Base-by-base conservation (phyloP, 768 basidiomycete species). In the Pleurotus cornucopiae region DNA sequence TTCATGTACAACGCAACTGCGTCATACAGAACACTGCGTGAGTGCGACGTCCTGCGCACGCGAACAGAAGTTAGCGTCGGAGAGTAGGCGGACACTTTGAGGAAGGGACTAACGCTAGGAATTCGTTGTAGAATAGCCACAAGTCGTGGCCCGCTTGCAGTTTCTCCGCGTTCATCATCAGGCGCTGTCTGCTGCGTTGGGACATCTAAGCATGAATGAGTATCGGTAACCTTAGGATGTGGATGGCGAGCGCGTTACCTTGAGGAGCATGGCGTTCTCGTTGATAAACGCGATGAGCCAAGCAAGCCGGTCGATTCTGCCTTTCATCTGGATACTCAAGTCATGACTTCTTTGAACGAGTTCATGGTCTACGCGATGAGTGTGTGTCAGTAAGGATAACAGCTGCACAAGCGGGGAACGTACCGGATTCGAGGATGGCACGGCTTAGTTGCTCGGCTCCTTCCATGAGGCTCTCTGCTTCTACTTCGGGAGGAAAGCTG, bases 261-360 rank as follows among this genome's bases (percentile, higher is more conserved):
- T 92, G 39, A 73, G 74, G 37, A 95, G 73, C 4, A 87, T 86
- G 0, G 81, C 86, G 67, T 96, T 96, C 52, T 91, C 86, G 45
- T 93, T 90, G 63, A 97, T 89, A 67, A 94, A 96, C 21, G 78
- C 79, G 61, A 96, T 90, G n/a, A 98, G 76, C 79, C 90, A 92
- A 54, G 83, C 84, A 25, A 95, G 72, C 38, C 91, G 76, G 54
- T 88, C 84, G 64, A 87, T 87, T 25, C 91, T 81, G 40, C 83
- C 84, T 4, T 77, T 79, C 60, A 98, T 69, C 65, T 95, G 94
- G 1, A 85, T 77, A 13, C 84, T 84, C 41, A 96, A 73, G 66
- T 97, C 94, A 62, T 91, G 88, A 59, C 88, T 89, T 6, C 82
- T 77, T 40, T 81, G 72, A 48, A 94, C 84, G 60, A 91, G 76